Base-by-base conservation (phyloP, 164 flowering plant species). In the Hamamelis virginiana region DNA sequence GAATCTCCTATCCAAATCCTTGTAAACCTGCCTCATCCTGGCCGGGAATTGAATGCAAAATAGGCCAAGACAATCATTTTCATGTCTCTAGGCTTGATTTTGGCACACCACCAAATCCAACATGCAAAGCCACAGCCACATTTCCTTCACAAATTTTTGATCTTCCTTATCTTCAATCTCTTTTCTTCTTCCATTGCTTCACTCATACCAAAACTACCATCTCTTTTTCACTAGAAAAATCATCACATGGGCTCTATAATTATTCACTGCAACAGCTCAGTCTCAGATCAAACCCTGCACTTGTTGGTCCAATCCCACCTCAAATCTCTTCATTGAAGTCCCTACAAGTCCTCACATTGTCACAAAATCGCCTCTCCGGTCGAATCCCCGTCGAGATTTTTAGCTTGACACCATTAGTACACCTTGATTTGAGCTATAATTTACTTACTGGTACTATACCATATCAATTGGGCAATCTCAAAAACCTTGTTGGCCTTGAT, bases 391-490 rank as follows among this genome's bases (percentile, higher is more conserved):
- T 25, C 0, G 77, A 77, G 67, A 60, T 93, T 51, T 83, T 80
- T 62, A 33, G 66, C 23, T 67, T 89, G 56, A 66, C 26, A 25
- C 80, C 88, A 46, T 70, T 93, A 4, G 68, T 86, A 4, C 93
- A 89, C 69, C 88, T 93, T 75, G 98, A 93, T 65, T 71, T 93
- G 77, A 89, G 95, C 88, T 93, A 89, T 67, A 93, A 93, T 55
- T 58, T 69, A 60, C 84, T 93, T 64, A 72, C 78, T 9, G 95
- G 91, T 8, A 25, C 70, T 15, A 72, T 91, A n/a, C 92, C 98
- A 21, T 13, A 21, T 64, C 85, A 87, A 64, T 11, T 92, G 48
- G 92, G 94, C 43, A 85, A 64, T 60, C 86, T 92, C 43, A 80
- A 41, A 69, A 86, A 71, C 76, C 86, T 92, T 52, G 78, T 59